phyloP scores from a whole-genome alignment of 805 yeast species.

The Scheffersomyces lignosus region DNA sequence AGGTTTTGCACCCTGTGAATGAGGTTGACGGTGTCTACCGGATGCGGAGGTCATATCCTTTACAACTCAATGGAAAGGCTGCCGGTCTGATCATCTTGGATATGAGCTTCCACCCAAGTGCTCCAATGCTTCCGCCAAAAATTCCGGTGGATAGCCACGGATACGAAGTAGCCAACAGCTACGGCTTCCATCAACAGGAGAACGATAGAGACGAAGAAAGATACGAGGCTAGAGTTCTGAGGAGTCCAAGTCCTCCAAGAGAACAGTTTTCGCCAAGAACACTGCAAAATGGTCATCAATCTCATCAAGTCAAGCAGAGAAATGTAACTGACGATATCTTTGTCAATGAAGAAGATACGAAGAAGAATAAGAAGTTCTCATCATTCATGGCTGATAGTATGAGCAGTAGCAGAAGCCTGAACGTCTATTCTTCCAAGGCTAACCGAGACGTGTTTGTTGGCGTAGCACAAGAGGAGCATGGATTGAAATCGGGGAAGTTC shows the following conservation, averaged over 20 bases:
- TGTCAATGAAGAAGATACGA: neutral
- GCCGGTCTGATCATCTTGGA: constrained; percentile 91
- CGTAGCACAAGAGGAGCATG: neutral
- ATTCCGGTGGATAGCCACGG: constrained; percentile 6
- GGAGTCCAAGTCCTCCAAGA: no score
- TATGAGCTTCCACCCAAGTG: constrained; percentile 82
- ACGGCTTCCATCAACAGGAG: neutral
- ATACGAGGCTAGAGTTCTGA: no score
- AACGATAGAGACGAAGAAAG: no score
- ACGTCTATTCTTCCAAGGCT: neutral
- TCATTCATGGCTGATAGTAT: no score
- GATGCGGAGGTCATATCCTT: constrained; percentile 80
- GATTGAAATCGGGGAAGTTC: neutral
- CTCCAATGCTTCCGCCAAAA: constrained; percentile 45
- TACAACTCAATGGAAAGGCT: constrained; percentile 63
- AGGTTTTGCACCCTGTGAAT: constrained; percentile 58
- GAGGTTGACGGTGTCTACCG: constrained; percentile 62
- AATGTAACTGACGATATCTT: neutral
- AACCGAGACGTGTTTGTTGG: neutral
- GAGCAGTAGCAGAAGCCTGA: neutral
- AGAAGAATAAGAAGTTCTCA: neutral
- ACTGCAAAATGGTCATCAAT: no score
- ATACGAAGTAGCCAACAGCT: neutral
- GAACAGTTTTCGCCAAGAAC: no score
- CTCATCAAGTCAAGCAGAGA: neutral